Evolutionary conservation across 208 protist species (phyloP), one percentile per base, ranked within the genome.

Genomic region (Crithidia bombi): DNA sequence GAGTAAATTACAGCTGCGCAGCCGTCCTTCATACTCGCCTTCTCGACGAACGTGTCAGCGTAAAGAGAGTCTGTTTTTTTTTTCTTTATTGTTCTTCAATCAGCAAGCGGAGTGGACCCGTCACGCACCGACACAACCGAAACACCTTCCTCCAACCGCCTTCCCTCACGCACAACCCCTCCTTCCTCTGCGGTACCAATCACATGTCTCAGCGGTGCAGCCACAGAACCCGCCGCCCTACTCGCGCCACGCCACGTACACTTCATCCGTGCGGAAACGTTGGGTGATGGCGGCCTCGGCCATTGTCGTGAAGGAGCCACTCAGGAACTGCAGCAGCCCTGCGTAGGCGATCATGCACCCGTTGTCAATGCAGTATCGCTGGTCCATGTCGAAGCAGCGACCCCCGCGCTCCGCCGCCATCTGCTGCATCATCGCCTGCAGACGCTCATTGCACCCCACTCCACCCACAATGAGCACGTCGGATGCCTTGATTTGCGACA

Each of bases 291-390:
- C 88, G 28, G 85, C 77, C 43, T 96, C 86, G 30, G 66, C 52
- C 32, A 96, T 69, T 12, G 90, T 78, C 0, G 87, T 91, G 54
- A 96, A 81, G 78, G 74, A 80, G 83, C 97, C 73, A 25, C 89
- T 91, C 54, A 79, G 28, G 57, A 89, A 97, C 75, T 98, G 81
- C 26, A 98, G 75, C 28, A 98, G 62, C 3, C 98, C 98, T 4
- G 98, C 96, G 67, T 98, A 99, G 4, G 98, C 99, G 74, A 99
- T 99, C 99, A 99, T 99, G 51, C 98, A 98, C 2, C 99, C 99
- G 79, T 99, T 99, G 83, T 99, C 99, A 72, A 99, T 99, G 69
- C 98, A 99, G 85, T 99, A 99, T 7, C 98, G 79, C 28, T 98
- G 91, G 67, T 99, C 98, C 85, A 99, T 99, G 58, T 91, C 93